These are phyloP conservation scores for Stylosanthes scabra DNA, from an alignment of 331 rosid species.

Conservation along the genomic window DNA sequence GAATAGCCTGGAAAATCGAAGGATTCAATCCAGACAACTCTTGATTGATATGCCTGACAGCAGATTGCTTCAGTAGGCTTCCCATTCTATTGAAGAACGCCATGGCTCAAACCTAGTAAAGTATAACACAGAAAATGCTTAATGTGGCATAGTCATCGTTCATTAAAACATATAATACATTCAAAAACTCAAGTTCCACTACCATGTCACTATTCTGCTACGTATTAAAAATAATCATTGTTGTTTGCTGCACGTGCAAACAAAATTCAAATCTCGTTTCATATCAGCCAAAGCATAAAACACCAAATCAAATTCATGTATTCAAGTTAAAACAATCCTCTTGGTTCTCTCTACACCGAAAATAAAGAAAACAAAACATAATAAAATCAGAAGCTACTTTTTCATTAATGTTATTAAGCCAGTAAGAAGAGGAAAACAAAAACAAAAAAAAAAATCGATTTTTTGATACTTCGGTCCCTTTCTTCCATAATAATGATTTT, in stretches of 20 bases:
- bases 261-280: slow-evolving; percentile 4
- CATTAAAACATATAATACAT: background rate
- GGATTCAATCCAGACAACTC: slow-evolving; percentile 49
- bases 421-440: no score
- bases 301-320: no score
- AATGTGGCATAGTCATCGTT: slow-evolving; percentile 15
- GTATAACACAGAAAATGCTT: background rate
- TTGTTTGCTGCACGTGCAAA: background rate
- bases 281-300: background rate
- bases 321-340: no score
- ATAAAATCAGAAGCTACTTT: background rate
- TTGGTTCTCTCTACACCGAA: no score
- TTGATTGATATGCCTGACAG: slow-evolving; percentile 45
- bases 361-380: background rate
- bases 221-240: background rate
- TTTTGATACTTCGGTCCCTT: background rate
- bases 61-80: slow-evolving; percentile 50
- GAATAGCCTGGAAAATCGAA: slow-evolving; percentile 50
- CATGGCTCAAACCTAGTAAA: slow-evolving; percentile 47
- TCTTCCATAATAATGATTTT: slow-evolving; percentile 10
- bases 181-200: slow-evolving; percentile 13
- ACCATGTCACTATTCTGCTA: background rate
- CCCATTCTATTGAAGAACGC: slow-evolving; percentile 54
- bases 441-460: no score
- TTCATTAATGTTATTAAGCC: no score